Base-by-base conservation (phyloP, 176 grass and related monocot genomes). In the Miscanthus lutarioriparius region DNA sequence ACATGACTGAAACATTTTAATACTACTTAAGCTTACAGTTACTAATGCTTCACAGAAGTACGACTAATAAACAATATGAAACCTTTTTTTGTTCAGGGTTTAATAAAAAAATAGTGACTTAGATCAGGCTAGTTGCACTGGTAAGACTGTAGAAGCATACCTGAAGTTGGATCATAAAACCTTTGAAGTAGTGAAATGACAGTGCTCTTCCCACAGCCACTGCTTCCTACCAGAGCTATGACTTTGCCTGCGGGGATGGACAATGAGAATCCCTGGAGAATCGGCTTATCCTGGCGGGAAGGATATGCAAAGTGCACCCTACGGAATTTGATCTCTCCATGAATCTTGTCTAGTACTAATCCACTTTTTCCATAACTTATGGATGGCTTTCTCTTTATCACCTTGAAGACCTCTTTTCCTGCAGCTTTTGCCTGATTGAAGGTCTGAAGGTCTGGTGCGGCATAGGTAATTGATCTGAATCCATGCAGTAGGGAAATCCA, bases 391-490 rank as follows among this genome's bases (percentile, higher is more conserved):
- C 84, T 91, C 22, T 69, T 91, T 30, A 88, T 88, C 70, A 86
- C 83, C 56, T 86, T 74, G 16, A 88, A 70, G 4, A 94, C 87
- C 47, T 85, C 51, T 33, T 81, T 74, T n/a, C 81, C 89, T 7
- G 92, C 86, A 43, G 88, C 65, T 65, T 77, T 83, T 43, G 89
- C 92, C 78, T 94, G 86, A 27, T 79, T 91, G 62, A 93, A 93
- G 38, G 64, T 67, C 72, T 94, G 89, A 64, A 94, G 87, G 54
- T 94, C 92, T 23, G 92, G 92, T 14, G 89, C 92, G 38, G 89
- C 92, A 63, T 94, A 84, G 22, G 87, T 90, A 36, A 92, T 92
- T 41, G 84, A 90, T 92, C 91, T 92, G 87, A 80, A 49, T 79
- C 23, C 66, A 88, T 79, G 25, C 39, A 49, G 63, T 64, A 63